These are phyloP conservation scores for Zangia roseola DNA, from an alignment of 768 basidiomycete genomes.

Conservation along the genomic window DNA sequence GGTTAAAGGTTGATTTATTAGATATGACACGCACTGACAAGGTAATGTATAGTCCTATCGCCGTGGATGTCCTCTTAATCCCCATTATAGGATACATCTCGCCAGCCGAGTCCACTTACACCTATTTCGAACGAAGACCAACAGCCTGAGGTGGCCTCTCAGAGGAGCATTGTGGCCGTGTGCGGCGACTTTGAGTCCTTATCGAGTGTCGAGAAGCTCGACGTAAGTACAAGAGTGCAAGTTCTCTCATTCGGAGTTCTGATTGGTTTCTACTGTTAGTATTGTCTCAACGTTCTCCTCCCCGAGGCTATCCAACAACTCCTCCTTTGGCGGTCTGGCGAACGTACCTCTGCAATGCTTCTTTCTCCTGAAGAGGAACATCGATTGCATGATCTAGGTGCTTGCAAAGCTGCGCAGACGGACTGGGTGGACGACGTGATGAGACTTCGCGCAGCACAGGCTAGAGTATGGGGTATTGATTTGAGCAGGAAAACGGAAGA, in stretches of 20 bases:
- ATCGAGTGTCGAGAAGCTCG: conserved; percentile 47
- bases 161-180: conserved; percentile 27
- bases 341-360: conserved; percentile 49
- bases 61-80: background rate
- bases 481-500: conserved; percentile 27
- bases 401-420: conserved; percentile 46
- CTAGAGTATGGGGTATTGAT: conserved; percentile 39
- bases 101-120: conserved; percentile 23
- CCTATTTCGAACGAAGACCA: conserved; percentile 13
- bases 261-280: conserved; percentile 39
- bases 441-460: conserved; percentile 35
- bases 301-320: conserved; percentile 73
- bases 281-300: conserved; percentile 68
- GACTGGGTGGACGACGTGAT: conserved; percentile 72
- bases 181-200: conserved; percentile 46
- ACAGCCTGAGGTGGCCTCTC: background rate
- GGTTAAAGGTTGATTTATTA: conserved; percentile 11
- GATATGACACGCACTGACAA: background rate
- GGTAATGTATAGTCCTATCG: conserved; percentile 11
- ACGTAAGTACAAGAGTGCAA: conserved; percentile 38
- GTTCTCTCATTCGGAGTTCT: background rate
- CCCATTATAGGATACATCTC: conserved; percentile 14
- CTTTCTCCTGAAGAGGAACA: conserved; percentile 55
- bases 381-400: conserved; percentile 49
- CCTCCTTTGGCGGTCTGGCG: conserved; percentile 67